Base-by-base conservation (phyloP, 352 stramenopile species). In the Sclerospora graminicola region DNA sequence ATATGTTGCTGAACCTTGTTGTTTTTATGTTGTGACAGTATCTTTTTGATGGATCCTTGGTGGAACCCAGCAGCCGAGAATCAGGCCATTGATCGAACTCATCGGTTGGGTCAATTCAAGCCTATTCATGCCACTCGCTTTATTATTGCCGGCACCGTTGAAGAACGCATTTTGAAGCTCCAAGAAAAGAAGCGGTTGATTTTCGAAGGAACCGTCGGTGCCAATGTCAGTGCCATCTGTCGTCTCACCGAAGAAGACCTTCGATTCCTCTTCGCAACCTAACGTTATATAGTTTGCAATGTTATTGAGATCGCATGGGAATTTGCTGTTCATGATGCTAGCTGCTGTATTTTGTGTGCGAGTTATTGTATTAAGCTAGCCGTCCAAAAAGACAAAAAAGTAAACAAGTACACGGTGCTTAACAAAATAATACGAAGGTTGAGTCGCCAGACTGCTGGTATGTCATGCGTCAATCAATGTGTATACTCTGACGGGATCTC, bases 141-240 rank as follows among this genome's bases (percentile, higher is more conserved):
- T 54, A 98, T 99, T 58, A 96, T 97, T 35, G 89, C 97, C 36
- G 94, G 96, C 43, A 99, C 92, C 3, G 89, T 97, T 41, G 96
- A 99, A 66, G 95, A 99, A 59, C 84, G 95, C 19, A 99, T 99
- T 41, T 59, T 99, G 4, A 95, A 98, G 56, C 75, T 99, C 8
- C 85, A 96, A 45, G 75, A 94, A 48, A 94, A 94, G 59, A 94
- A 94, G 56, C 66, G 82, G 28, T 66, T 99, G 31, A 97, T 99
- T 20, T 99, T 99, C 57, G 95, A 99, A 77, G 96, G 95, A 24
- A 99, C 96, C 0, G 94, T 99, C 9, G 96, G 96, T 13, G 92
- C 77, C 15, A 96, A 90, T 51, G 74, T 82, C 18, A 82, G 69
- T 11, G 80, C 83, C 8, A 82, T 97, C 31, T 82, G 68, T 18